Base-by-base conservation (phyloP, 208 protist genomes). In the Naegleria lovaniensis region DNA sequence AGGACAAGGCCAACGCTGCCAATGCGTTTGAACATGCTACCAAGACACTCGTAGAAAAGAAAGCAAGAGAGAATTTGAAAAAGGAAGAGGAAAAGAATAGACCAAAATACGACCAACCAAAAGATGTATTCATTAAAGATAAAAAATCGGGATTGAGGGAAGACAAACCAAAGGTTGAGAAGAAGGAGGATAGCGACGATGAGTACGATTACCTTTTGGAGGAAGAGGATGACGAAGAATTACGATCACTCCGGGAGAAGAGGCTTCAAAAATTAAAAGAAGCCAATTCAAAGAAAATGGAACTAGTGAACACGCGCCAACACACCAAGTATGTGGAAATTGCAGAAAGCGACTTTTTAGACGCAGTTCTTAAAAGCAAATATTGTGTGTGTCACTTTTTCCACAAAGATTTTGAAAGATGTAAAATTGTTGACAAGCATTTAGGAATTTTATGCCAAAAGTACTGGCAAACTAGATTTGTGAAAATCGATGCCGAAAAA, bases 401-500 rank as follows among this genome's bases (percentile, higher is more conserved):
- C 90, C 97, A 99, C 93, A 95, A 96, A 48, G 96, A 98, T 90
- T 99, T 99, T 92, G 95, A 97, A 90, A 94, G 96, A 7, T 99
- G 98, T 94, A 97, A 98, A 91, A 95, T 99, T 86, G 94, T 99
- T 83, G 97, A 99, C 93, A 94, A 96, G 55, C 96, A 97, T 43
- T 93, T 99, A n/a, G 94, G 93, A 9, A 95, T 96, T 83, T 91
- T 99, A 7, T 92, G 96, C 33, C 93, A 94, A 84, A 87, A 91
- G 87, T 93, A 98, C 91, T 55, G 98, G 40, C 85, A 93, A 38
- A 95, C 97, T 76, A 97, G 96, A 91, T 98, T 99, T 92, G 94
- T 98, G 33, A 97, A 98, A 90, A 96, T 99, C 29, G 96, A 98
- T 90, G 97, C 97, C 25, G 96, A 98, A 91, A 94, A 96, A 83